Conservation (phyloP, 2,329 filamentous ascomycete species). For the Teratosphaeria nubilosa region DNA sequence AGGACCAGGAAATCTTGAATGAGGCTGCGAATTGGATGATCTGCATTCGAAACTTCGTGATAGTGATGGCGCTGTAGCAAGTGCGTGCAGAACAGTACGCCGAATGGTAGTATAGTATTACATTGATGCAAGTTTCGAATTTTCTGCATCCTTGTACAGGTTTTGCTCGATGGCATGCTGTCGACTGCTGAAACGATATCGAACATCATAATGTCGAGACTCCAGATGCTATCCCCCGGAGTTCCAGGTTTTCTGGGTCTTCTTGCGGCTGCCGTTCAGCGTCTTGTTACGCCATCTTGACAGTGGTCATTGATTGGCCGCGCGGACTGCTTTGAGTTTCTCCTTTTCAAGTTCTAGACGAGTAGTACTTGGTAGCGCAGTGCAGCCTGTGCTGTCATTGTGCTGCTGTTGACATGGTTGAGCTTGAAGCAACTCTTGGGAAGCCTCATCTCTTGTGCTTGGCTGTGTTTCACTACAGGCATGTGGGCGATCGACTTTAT, state of each 20-base stretch:
- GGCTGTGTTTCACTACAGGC: background rate
- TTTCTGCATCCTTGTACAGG: background rate
- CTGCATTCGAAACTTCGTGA: background rate
- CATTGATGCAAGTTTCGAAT: background rate
- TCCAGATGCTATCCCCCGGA: background rate
- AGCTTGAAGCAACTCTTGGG: background rate
- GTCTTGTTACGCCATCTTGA: too few species aligned
- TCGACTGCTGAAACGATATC: background rate
- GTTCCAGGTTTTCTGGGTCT: background rate
- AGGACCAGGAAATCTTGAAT: background rate
- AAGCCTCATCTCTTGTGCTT: background rate
- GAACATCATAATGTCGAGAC: background rate
- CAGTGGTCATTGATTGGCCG: background rate
- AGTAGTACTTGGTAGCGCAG: too few species aligned
- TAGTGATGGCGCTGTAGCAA: background rate
- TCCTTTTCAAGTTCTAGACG: too few species aligned
- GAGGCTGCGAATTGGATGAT: background rate
- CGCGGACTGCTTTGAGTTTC: background rate
- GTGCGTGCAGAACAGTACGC: background rate
- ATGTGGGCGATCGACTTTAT: background rate
- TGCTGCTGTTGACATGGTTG: background rate
- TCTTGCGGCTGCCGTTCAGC: too few species aligned
- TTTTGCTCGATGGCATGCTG: background rate
- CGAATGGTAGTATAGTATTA: background rate
- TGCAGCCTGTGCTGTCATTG: background rate